These are phyloP conservation scores for Solanum piurae DNA, from an alignment of 257 asterid species.

Conservation along the genomic window DNA sequence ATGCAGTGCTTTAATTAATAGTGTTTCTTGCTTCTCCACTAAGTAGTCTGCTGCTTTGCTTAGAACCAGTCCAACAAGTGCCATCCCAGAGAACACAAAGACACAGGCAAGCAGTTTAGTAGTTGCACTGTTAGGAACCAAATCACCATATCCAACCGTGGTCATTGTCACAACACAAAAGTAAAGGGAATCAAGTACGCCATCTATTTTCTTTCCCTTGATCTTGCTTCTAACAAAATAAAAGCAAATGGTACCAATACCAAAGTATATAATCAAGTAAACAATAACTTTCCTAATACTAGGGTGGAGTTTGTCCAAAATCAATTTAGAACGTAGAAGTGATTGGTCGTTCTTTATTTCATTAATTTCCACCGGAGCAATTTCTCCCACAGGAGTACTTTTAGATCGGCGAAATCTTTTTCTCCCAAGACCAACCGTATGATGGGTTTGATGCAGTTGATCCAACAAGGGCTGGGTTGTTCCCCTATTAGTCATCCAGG, in stretches of 20 bases:
- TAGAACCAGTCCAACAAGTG: slow-evolving; percentile 42
- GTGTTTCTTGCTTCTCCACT: slow-evolving; percentile 62
- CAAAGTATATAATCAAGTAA: slow-evolving; percentile 44
- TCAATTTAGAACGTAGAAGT: slow-evolving; percentile 17
- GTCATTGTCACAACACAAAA: slow-evolving; percentile 97
- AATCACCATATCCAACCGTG: slow-evolving; percentile 92
- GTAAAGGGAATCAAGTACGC: slow-evolving; percentile 73
- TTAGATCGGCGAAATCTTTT: slow-evolving; percentile 58
- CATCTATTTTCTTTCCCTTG: slow-evolving; percentile 47
- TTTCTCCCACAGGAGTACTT: slow-evolving; percentile 62
- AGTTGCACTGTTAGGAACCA: slow-evolving; percentile 51
- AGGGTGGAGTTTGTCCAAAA: slow-evolving; percentile 38
- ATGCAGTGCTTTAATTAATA: slow-evolving; percentile 57
- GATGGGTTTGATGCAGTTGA: slow-evolving; percentile 6
- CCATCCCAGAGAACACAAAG: slow-evolving; percentile 91
- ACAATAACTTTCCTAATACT: slow-evolving; percentile 32
- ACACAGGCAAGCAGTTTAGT: slow-evolving; percentile 76
- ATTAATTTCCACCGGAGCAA: slow-evolving; percentile 28
- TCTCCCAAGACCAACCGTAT: slow-evolving; percentile 15
- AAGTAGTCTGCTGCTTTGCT: slow-evolving; percentile 87
- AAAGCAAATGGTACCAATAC: slow-evolving; percentile 55
- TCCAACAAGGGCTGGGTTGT: slow-evolving; percentile 17
- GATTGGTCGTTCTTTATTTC: slow-evolving; percentile 9
- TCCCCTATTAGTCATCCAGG: not conserved
- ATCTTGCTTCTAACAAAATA: slow-evolving; percentile 46